Evolutionary conservation across 2,329 filamentous ascomycete species (phyloP).

Genomic region (Calonectria pauciramosa): DNA sequence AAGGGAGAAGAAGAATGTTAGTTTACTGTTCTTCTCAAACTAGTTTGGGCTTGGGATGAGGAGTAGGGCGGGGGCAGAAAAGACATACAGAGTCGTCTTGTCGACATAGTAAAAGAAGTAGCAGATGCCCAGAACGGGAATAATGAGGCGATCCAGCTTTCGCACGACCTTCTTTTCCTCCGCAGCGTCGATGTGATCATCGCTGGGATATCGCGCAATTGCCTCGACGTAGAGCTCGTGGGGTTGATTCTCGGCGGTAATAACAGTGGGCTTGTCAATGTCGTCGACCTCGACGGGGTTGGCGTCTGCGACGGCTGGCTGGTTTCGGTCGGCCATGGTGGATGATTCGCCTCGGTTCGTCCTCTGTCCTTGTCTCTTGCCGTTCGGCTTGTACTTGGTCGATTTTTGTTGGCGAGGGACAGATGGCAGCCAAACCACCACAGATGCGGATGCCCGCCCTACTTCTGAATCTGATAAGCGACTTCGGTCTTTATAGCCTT

Average conservation of each 20-base stretch:
- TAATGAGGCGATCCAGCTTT: slow-evolving; percentile 55
- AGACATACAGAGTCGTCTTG: slow-evolving; percentile 63
- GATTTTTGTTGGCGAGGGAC: neutral
- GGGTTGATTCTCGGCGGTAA: slow-evolving; percentile 25
- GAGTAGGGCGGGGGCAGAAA: neutral
- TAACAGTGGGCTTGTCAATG: slow-evolving; percentile 15
- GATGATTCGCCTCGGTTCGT: neutral
- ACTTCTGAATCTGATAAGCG: slow-evolving; percentile 19
- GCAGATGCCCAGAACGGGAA: slow-evolving; percentile 55
- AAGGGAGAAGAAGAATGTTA: neutral
- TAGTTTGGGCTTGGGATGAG: neutral
- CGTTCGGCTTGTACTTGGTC: neutral
- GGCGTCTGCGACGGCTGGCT: neutral
- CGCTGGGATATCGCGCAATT: slow-evolving; percentile 52
- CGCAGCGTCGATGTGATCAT: slow-evolving; percentile 53
- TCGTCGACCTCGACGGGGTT: neutral
- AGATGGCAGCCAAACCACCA: neutral
- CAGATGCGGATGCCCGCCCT: neutral
- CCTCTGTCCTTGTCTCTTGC: neutral
- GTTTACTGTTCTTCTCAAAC: neutral
- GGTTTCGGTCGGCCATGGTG: slow-evolving; percentile 7
- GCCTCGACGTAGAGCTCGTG: slow-evolving; percentile 52
- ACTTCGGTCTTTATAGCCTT: slow-evolving; percentile 21
- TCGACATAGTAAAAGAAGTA: slow-evolving; percentile 58
- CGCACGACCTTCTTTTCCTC: slow-evolving; percentile 51